A percentile compares a stretch with the other conserved stretches of the same genome.
Evolutionary conservation across 441 rosid species (phyloP).

Genomic region (Biscutella laevigata): DNA sequence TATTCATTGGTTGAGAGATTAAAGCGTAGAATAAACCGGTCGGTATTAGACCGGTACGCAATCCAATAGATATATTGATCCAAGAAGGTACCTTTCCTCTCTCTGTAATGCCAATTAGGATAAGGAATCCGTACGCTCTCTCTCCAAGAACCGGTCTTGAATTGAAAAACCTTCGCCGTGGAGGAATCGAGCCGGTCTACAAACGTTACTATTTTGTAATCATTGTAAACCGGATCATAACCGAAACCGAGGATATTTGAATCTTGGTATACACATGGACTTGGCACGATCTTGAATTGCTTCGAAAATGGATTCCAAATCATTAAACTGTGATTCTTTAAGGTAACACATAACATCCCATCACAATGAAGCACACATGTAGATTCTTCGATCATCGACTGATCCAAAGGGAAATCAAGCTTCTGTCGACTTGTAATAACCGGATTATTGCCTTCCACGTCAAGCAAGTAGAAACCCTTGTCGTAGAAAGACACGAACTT

Average conservation of each 20-base stretch:
- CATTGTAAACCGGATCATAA: constrained; percentile 13
- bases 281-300: constrained; percentile 21
- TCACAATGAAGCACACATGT: constrained; percentile 20
- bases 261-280: constrained; percentile 10
- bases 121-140: constrained; percentile 10
- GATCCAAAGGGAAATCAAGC: constrained; percentile 15
- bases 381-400: constrained; percentile 19
- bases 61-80: constrained; percentile 19
- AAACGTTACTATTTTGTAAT: constrained; percentile 23
- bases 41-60: constrained; percentile 17
- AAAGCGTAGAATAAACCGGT: constrained; percentile 22
- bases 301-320: constrained; percentile 21
- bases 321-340: constrained; percentile 15
- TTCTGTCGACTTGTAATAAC: neutral
- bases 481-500: constrained; percentile 10
- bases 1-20: constrained; percentile 15
- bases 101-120: constrained; percentile 26
- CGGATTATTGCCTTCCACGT: constrained; percentile 8
- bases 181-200: constrained; percentile 9
- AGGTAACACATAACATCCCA: constrained; percentile 22
- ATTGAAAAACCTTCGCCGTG: constrained; percentile 13
- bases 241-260: constrained; percentile 21
- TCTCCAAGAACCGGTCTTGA: constrained; percentile 17
- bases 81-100: constrained; percentile 15
- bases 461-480: constrained; percentile 20